These are phyloP conservation scores for Blakeslea trispora DNA, from an alignment of 371 early-diverging fungal species.

Conservation along the genomic window DNA sequence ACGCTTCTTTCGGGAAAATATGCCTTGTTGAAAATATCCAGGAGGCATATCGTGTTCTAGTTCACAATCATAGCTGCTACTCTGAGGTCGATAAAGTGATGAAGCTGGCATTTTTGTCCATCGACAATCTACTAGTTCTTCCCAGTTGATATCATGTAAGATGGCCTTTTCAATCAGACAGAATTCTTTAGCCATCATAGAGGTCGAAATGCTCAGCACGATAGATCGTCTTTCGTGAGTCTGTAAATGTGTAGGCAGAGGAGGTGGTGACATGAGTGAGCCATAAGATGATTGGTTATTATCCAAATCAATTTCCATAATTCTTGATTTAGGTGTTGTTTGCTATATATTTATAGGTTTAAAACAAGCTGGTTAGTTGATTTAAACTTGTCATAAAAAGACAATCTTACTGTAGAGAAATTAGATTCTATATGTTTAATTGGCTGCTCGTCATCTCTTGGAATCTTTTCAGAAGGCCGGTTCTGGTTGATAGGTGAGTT, in stretches of 20 bases:
- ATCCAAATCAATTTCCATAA: constrained; percentile 14
- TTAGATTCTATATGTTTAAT: not conserved
- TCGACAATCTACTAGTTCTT: constrained; percentile 62
- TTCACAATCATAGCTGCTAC: not conserved
- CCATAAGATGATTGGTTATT: not conserved
- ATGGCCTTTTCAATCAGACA: constrained; percentile 62
- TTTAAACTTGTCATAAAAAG: no score
- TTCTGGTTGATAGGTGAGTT: not conserved
- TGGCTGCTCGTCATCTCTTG: not conserved
- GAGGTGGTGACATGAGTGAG: no score
- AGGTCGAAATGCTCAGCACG: constrained; percentile 48
- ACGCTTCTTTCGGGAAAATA: constrained; percentile 22
- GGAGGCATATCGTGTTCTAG: not conserved
- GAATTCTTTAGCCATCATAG: constrained; percentile 60
- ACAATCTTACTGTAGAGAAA: not conserved
- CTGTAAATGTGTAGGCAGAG: no score
- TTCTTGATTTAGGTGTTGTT: constrained; percentile 15
- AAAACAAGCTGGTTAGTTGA: no score
- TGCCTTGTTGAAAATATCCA: constrained; percentile 12
- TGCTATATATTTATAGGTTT: no score
- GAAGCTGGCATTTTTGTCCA: constrained; percentile 56
- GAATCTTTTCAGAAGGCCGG: not conserved
- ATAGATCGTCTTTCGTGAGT: constrained; percentile 3
- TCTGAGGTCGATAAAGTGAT: constrained; percentile 7
- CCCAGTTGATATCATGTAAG: constrained; percentile 59